phyloP scores from a whole-genome alignment of 78 protist species.

The Isochrysis galbana region DNA sequence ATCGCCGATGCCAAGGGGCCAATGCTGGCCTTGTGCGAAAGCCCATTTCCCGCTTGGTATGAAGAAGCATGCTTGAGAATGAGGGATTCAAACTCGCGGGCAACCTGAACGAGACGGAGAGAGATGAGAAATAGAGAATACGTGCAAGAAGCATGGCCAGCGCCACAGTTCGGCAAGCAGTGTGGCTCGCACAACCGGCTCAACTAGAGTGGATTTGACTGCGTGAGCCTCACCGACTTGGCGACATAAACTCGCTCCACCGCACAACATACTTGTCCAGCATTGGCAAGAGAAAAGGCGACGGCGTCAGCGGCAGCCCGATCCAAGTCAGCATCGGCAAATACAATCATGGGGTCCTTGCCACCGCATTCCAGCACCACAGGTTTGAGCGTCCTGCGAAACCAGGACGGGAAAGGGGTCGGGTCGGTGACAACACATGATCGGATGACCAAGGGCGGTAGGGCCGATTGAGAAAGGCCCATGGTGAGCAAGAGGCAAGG shows the following conservation, averaged over 20 bases:
- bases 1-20: slow-evolving; percentile 23
- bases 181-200: too few species aligned
- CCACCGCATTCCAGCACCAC: slow-evolving; percentile 57
- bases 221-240: neutral
- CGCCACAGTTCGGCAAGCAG: too few species aligned
- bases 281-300: slow-evolving; percentile 40
- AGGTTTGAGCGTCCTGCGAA: slow-evolving; percentile 35
- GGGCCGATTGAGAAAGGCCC: too few species aligned
- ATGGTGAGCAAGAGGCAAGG: too few species aligned
- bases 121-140: too few species aligned
- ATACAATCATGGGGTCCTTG: slow-evolving; percentile 47
- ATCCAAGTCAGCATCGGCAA: slow-evolving; percentile 50
- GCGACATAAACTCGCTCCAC: slow-evolving; percentile 52
- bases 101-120: too few species aligned
- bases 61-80: too few species aligned
- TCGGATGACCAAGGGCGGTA: too few species aligned
- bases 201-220: too few species aligned
- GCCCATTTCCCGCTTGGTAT: neutral
- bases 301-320: slow-evolving; percentile 23
- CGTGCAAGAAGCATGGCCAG: neutral
- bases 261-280: slow-evolving; percentile 53
- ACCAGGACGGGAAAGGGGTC: too few species aligned
- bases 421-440: too few species aligned
- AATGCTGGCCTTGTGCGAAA: neutral
- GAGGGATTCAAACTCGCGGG: too few species aligned